Evolutionary conservation across 73 alveolate genomes (phyloP), one percentile per base, ranked within the genome.

Genomic region (Diophrys sp.): DNA sequence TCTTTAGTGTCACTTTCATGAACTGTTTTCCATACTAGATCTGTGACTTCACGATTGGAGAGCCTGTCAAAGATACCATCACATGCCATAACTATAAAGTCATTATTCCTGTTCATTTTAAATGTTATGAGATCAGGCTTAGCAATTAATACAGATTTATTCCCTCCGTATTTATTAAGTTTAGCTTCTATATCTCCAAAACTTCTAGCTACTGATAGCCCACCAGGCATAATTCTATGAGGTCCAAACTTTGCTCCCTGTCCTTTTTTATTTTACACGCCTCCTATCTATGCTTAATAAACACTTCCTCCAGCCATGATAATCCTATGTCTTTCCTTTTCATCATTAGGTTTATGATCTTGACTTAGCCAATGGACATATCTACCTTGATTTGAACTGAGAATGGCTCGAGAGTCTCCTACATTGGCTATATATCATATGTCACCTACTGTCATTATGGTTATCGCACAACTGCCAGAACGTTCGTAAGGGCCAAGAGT

Each of bases 161-260:
- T 97, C 54, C 99, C 99, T n/a, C 99, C 99, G 87, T 56, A 91
- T 72, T 89, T 82, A 70, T 78, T 87, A 1, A 83, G 53, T 85
- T 97, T 97, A 31, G 99, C 99, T 67, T 97, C 98, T 0, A 84
- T 87, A 87, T 97, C 99, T 18, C 99, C 99, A 70, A 97, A 82
- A 29, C 99, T 88, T 70, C 99, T 89, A 54, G 98, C 87, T 8
- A 97, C 99, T 30, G 97, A 89, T 24, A 97, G 88, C 70, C 98
- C 87, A 18, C 99, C 99, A 1, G 99, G 99, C 0, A 89, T 75
- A 54, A 94, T 94, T 44, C 99, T 82, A 33, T 80, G 87, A 33
- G 98, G 98, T 1, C 99, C 98, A 11, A 90, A 71, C 56, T 94
- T 90, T 18, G 75, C 57, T 0, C 31, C 81, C 33, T 66, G 67